These are phyloP conservation scores for Penicillium verrucosum DNA, from an alignment of 2,329 filamentous ascomycete genomes.

Conservation along the genomic window DNA sequence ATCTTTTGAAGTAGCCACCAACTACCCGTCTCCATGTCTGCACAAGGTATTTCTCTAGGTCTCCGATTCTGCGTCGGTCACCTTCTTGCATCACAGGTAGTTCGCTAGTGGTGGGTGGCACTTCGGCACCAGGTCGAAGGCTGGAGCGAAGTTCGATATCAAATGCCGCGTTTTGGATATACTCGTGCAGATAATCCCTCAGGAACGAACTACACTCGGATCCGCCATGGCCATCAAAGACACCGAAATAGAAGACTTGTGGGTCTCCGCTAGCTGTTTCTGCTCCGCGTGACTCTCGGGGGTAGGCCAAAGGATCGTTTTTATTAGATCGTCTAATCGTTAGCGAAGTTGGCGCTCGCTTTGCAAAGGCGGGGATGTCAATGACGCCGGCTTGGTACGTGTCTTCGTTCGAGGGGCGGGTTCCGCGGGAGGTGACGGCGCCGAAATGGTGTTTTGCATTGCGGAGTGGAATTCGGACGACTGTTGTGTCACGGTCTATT, in stretches of 20 bases:
- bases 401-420: conserved; percentile 87
- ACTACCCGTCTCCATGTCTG: conserved; percentile 77
- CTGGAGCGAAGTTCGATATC: conserved; percentile 77
- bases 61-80: conserved; percentile 60
- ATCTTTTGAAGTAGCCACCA: conserved; percentile 91
- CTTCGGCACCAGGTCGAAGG: conserved; percentile 48
- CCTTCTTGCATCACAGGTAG: conserved; percentile 52
- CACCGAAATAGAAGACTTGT: conserved; percentile 94
- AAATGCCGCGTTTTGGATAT: conserved; percentile 76
- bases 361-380: conserved; percentile 88
- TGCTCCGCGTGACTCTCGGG: conserved; percentile 62
- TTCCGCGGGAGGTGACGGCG: conserved; percentile 72
- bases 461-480: conserved; percentile 88
- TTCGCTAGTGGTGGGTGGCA: conserved; percentile 20
- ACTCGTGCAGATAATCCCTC: conserved; percentile 77
- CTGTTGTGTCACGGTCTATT: conserved; percentile 75
- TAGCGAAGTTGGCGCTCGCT: conserved; percentile 67
- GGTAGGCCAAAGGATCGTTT: conserved; percentile 25
- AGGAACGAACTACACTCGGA: conserved; percentile 84
- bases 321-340: conserved; percentile 38
- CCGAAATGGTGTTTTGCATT: conserved; percentile 97
- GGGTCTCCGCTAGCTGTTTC: conserved; percentile 82
- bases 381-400: conserved; percentile 91
- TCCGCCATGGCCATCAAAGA: conserved; percentile 95
- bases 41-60: conserved; percentile 69